Evolutionary conservation across 2,329 filamentous ascomycete species (phyloP).

Genomic region (Epichloe gansuensis): DNA sequence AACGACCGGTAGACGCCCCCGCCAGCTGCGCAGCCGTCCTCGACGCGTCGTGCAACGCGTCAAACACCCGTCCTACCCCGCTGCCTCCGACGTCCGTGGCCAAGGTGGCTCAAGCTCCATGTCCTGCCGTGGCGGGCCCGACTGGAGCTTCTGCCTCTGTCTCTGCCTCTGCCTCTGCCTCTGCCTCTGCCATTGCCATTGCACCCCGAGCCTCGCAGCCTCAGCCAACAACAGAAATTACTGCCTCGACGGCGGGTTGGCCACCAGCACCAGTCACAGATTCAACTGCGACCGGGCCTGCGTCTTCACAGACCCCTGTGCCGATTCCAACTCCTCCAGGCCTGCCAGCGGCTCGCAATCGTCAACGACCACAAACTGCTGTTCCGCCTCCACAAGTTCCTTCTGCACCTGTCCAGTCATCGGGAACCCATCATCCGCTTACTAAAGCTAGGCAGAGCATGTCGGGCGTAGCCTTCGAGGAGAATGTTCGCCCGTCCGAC

Average conservation of each 20-base stretch:
- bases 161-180: too few relatives aligned
- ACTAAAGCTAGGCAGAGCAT: conserved; percentile 1
- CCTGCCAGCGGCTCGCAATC: conserved; percentile 14
- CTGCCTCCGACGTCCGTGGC: conserved; percentile 10
- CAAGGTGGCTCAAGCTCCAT: conserved; percentile 5
- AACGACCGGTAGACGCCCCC: conserved; percentile 19
- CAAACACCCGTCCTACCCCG: conserved; percentile 24
- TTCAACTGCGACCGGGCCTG: conserved; percentile 6
- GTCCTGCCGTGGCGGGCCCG: background rate
- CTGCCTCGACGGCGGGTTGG: background rate
- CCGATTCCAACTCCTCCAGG: conserved; percentile 9
- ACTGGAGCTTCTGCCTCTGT: background rate
- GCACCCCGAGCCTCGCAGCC: background rate
- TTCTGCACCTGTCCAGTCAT: conserved; percentile 2
- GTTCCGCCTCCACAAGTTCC: background rate
- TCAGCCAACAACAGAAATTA: background rate
- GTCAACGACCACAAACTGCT: conserved; percentile 7
- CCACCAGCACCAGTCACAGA: conserved; percentile 1
- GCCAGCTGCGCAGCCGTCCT: conserved; percentile 10
- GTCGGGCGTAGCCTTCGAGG: conserved; percentile 8
- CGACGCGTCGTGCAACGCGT: conserved; percentile 28
- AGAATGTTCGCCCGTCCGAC: conserved; percentile 20
- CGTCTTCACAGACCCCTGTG: conserved; percentile 9
- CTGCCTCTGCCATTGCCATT: too few relatives aligned
- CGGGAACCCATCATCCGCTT: background rate